Conservation (phyloP, 305 asterid genomes). For the Solanum hybrid region DNA sequence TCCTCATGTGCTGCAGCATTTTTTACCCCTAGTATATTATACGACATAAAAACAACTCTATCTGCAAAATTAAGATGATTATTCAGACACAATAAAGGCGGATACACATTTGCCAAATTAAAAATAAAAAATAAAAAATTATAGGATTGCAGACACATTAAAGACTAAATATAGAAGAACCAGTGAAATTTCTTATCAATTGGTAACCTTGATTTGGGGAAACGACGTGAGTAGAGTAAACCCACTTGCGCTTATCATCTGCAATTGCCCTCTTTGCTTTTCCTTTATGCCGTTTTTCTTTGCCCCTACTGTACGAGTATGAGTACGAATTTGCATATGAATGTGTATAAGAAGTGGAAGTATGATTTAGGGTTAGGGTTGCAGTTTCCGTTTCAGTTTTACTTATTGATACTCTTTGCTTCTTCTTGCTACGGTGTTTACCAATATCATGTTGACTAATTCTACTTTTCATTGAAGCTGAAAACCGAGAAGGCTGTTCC, state of each 20-base stretch:
- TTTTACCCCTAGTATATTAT: constrained; percentile 68
- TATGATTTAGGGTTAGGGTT: constrained; percentile 23
- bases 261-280: constrained; percentile 10
- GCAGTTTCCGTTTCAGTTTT: constrained; percentile 22
- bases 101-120: not conserved
- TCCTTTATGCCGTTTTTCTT: not conserved
- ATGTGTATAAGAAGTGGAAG: constrained; percentile 13
- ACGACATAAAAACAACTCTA: constrained; percentile 49
- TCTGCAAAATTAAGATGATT: constrained; percentile 26
- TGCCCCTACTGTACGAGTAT: not conserved
- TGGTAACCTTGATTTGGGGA: constrained; percentile 35
- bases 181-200: not conserved
- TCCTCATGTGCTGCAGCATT: constrained; percentile 59
- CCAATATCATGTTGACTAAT: not conserved
- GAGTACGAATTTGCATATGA: constrained; percentile 3
- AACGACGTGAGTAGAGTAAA: constrained; percentile 33
- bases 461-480: not conserved
- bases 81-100: not conserved
- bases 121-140: not conserved
- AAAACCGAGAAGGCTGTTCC: constrained; percentile 15
- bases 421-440: constrained; percentile 14
- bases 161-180: not conserved
- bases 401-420: constrained; percentile 13
- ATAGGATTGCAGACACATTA: not conserved
- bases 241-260: constrained; percentile 47